Percentiles rank a stretch among this genome's conserved stretches.
These are phyloP conservation scores for Lipomyces chichibuensis DNA, from an alignment of 805 yeast genomes.

Conservation along the genomic window DNA sequence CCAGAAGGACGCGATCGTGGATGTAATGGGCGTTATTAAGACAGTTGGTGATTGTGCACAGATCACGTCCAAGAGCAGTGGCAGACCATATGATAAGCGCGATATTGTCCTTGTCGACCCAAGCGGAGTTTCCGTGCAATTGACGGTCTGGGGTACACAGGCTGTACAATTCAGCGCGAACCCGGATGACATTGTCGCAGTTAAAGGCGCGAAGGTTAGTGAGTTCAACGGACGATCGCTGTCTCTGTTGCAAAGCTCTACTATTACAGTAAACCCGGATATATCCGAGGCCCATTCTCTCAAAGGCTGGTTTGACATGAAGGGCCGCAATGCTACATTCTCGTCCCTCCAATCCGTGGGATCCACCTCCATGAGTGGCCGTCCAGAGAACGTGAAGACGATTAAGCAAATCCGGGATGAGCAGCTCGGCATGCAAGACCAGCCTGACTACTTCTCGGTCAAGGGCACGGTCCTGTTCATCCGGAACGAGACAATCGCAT, in stretches of 20 bases:
- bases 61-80: slow-evolving; percentile 82
- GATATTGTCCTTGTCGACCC: slow-evolving; percentile 86
- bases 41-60: slow-evolving; percentile 74
- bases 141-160: slow-evolving; percentile 88
- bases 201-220: slow-evolving; percentile 85
- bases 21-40: slow-evolving; percentile 84
- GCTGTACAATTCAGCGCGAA: slow-evolving; percentile 77
- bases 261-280: slow-evolving; percentile 80
- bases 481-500: slow-evolving; percentile 75
- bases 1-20: slow-evolving; percentile 74
- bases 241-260: slow-evolving; percentile 77
- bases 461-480: slow-evolving; percentile 75
- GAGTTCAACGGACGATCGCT: slow-evolving; percentile 87
- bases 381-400: slow-evolving; percentile 62
- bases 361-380: slow-evolving; percentile 41
- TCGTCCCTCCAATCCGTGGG: slow-evolving; percentile 50
- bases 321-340: slow-evolving; percentile 67
- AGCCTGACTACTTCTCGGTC: slow-evolving; percentile 74
- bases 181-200: slow-evolving; percentile 76
- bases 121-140: slow-evolving; percentile 68
- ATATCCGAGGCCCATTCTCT: slow-evolving; percentile 81
- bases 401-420: slow-evolving; percentile 67
- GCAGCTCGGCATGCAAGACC: slow-evolving; percentile 71
- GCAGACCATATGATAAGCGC: slow-evolving; percentile 90
- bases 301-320: slow-evolving; percentile 93